Evolutionary conservation across 2,329 filamentous ascomycete species (phyloP), one percentile per base, ranked within the genome.

Genomic region (Diplodia sapinea): DNA sequence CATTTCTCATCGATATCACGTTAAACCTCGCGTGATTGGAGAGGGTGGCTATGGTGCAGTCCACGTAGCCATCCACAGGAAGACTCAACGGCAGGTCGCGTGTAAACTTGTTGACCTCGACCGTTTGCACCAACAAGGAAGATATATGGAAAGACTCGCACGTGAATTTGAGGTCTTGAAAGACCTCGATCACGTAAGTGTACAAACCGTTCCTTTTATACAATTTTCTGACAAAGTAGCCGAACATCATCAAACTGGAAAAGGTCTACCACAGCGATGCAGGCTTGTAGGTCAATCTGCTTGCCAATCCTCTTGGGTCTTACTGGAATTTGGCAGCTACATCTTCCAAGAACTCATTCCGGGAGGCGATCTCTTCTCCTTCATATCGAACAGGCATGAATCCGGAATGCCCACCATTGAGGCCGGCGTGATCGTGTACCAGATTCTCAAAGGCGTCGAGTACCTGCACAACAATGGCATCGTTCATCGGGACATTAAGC

Each of bases 401-500:
- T 69, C 78, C 3, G 77, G 70, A 7, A 75, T 89, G 1, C 70
- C 73, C 6, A 83, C 86, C 68, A 78, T 83, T 1, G 82, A 87
- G 70, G 79, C 84, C 29, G 85, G 84, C 8, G 80, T 85, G 12
- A 84, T 89, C 38, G 75, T 86, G 15, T 78, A 80, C 56, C 87
- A 89, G 71, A 76, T 89, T 3, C 73, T 87, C 9, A 82, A 86
- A 65, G 87, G 85, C 1, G 74, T 89, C n/a, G 77, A 86, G 17
- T 88, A 88, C 71, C 76, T 89, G 0, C 87, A 89, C 72, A 75
- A 78, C 3, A 78, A 80, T 8, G 77, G 82, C 50, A 84, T 89
- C 52, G 86, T 86, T 4, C 87, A 89, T 73, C 81, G 87, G 38
- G 87, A 89, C 71, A 79, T 89, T 59, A 89, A 89, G 71, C 87